Conservation (phyloP, 805 yeast genomes). For the Teunomyces barrocoloradensis region DNA sequence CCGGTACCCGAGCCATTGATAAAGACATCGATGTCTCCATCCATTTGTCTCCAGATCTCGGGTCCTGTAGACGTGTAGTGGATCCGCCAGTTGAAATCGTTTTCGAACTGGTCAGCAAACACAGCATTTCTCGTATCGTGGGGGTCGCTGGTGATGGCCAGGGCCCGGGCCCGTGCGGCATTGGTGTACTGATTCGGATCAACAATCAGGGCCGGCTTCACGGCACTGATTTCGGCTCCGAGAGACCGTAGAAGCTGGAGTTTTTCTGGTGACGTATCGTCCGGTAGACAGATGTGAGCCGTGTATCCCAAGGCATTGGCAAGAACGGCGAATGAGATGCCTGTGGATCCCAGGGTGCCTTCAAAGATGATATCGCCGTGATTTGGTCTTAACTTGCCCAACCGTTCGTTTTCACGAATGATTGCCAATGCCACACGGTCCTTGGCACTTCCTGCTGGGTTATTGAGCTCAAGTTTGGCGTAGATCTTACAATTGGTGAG, state of each 20-base stretch:
- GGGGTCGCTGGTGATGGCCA: constrained; percentile 40
- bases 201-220: constrained; percentile 91
- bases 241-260: constrained; percentile 63
- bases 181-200: constrained; percentile 93
- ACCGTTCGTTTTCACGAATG: constrained; percentile 61
- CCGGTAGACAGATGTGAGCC: constrained; percentile 92
- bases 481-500: constrained; percentile 78
- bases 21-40: constrained; percentile 65
- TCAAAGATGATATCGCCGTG: constrained; percentile 78
- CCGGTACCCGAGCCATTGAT: constrained; percentile 96
- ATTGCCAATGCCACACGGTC: constrained; percentile 91
- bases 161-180: constrained; percentile 70
- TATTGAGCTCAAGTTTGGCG: constrained; percentile 81
- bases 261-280: constrained; percentile 87
- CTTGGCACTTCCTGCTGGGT: constrained; percentile 96
- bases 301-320: constrained; percentile 85
- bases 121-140: constrained; percentile 53
- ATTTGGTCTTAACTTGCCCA: constrained; percentile 56
- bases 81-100: constrained; percentile 82
- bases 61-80: constrained; percentile 90
- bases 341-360: constrained; percentile 97
- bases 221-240: constrained; percentile 83
- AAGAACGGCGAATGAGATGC: constrained; percentile 89
- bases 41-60: constrained; percentile 77
- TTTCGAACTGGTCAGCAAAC: constrained; percentile 95